Conservation (phyloP, 176 grass and related monocot species). For the Zoysia pacifica region DNA sequence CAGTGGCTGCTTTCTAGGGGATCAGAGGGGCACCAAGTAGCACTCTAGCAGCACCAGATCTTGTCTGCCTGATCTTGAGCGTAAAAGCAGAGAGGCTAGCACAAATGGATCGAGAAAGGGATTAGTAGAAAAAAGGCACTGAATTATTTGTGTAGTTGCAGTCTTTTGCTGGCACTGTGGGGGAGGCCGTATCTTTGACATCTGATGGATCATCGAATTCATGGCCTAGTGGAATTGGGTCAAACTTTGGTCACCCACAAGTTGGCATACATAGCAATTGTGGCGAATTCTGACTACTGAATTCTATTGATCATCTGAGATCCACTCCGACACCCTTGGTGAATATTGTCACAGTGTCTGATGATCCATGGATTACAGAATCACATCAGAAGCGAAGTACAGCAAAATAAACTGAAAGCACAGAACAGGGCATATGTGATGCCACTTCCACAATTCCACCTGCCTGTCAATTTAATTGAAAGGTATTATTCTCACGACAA, state of each 20-base stretch:
- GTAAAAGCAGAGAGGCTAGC: slow-evolving; percentile 30
- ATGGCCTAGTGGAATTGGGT: slow-evolving; percentile 34
- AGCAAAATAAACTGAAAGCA: neutral
- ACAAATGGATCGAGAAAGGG: slow-evolving; percentile 38
- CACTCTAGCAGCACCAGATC: slow-evolving; percentile 40
- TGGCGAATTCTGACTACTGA: neutral
- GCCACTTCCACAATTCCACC: slow-evolving; percentile 6
- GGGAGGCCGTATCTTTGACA: slow-evolving; percentile 53
- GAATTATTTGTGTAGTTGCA: slow-evolving; percentile 49
- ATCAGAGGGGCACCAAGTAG: slow-evolving; percentile 41
- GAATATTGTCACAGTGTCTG: neutral
- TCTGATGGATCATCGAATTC: neutral
- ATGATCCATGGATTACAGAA: slow-evolving; percentile 20
- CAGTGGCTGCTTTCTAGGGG: slow-evolving; percentile 43
- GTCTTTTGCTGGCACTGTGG: slow-evolving; percentile 28
- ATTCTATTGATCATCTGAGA: neutral
- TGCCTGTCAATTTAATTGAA: slow-evolving; percentile 18
- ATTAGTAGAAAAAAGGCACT: slow-evolving; percentile 28
- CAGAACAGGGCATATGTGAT: neutral
- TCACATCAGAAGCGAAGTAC: neutral
- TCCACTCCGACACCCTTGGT: neutral
- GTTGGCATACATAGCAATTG: neutral
- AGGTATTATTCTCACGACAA: slow-evolving; percentile 28
- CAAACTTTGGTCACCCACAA: slow-evolving; percentile 33
- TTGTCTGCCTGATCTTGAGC: slow-evolving; percentile 44